phyloP scores from a whole-genome alignment of 495 filamentous ascomycete genomes.

The Pyrenula massariospora region DNA sequence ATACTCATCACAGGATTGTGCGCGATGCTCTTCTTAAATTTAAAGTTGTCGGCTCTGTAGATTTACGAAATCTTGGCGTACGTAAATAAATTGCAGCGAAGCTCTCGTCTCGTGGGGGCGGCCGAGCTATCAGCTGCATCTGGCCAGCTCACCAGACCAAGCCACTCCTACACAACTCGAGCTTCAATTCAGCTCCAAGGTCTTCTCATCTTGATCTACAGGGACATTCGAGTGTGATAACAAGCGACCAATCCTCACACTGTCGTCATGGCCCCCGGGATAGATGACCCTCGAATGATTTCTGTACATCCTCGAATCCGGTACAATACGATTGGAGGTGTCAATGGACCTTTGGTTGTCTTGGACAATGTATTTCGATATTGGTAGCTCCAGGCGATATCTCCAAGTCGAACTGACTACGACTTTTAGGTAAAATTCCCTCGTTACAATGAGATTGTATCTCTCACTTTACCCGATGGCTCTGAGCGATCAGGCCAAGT shows the following conservation, averaged over 20 bases:
- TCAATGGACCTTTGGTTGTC: slow-evolving; percentile 96
- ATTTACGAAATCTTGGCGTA: too few species aligned
- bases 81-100: not conserved
- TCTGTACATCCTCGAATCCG: slow-evolving; percentile 72
- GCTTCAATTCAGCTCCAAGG: not conserved
- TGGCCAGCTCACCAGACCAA: not conserved
- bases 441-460: slow-evolving; percentile 95
- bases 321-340: slow-evolving; percentile 97
- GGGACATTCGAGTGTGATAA: not conserved
- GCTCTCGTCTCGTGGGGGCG: not conserved
- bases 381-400: not conserved
- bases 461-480: slow-evolving; percentile 89
- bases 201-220: not conserved
- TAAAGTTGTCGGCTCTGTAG: too few species aligned
- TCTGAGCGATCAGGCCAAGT: slow-evolving; percentile 90
- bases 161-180: not conserved
- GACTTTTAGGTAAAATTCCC: slow-evolving; percentile 80
- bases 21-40: too few species aligned
- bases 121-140: not conserved
- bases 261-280: slow-evolving; percentile 41
- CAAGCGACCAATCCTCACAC: not conserved
- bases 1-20: too few species aligned
- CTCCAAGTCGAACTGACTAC: not conserved
- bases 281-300: slow-evolving; percentile 68
- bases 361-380: slow-evolving; percentile 67